Evolutionary conservation across 352 stramenopile genomes (phyloP).

Genomic region (Globisporangium acanthophoron): DNA sequence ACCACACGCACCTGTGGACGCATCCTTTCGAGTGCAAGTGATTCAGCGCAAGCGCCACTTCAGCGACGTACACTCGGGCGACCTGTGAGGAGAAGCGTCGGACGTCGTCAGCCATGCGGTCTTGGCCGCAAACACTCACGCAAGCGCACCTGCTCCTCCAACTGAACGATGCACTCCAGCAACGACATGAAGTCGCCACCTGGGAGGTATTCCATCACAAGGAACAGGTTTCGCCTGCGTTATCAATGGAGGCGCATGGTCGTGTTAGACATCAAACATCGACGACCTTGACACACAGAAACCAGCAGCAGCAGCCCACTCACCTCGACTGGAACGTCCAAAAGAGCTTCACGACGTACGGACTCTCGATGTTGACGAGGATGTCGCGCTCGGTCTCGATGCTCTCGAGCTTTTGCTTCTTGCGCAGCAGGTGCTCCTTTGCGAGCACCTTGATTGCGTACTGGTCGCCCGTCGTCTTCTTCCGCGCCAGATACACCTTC

Average conservation of each 20-base stretch:
- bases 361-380: conserved; percentile 79
- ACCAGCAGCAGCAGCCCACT: conserved; percentile 7
- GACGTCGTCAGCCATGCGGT: not conserved
- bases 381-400: conserved; percentile 89
- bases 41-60: conserved; percentile 82
- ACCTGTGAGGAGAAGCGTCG: conserved; percentile 32
- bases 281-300: no score
- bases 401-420: conserved; percentile 81
- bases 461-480: conserved; percentile 85
- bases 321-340: conserved; percentile 90
- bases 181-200: conserved; percentile 90
- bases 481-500: conserved; percentile 83
- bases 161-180: conserved; percentile 82
- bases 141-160: conserved; percentile 67
- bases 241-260: not conserved
- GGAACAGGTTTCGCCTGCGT: conserved; percentile 71
- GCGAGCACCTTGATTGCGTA: conserved; percentile 90
- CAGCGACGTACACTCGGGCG: conserved; percentile 82
- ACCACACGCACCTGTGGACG: conserved; percentile 56
- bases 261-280: no score
- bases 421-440: conserved; percentile 85
- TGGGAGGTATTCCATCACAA: conserved; percentile 90
- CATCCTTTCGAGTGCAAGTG: conserved; percentile 82
- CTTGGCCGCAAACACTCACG: not conserved
- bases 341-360: conserved; percentile 90